Evolutionary conservation across 257 asterid genomes (phyloP), one percentile per base, ranked within the genome.

Genomic region (Solanum medicagineum): DNA sequence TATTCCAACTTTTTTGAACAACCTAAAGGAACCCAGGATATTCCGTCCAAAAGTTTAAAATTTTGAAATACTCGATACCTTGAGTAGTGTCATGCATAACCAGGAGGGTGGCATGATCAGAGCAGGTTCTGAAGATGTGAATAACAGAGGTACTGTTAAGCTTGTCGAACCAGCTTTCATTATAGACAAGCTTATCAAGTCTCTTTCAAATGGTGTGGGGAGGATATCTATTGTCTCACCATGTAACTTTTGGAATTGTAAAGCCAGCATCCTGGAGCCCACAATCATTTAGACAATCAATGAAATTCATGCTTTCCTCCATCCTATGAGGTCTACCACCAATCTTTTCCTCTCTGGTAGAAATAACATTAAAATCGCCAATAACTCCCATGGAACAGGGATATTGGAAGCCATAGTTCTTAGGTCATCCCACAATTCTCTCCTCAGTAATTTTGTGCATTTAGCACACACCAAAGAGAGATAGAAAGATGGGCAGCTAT

Each of bases 1-100:
- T 14, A 29, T 32, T 3, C 45, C 45, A 66, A 4, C 0, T 7
- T 2, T 7, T 29, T 0, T 0, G n/a, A 0, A 66, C 17, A 1
- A 6, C 5, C n/a, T 29, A 12, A 1, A 13, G 16, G 29, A 29
- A 66, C 1, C 29, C 19, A 26, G 12, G 45, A 2, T 66, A 22
- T 15, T 66, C 6, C 0, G 10, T 7, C 45, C 45, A 66, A 16
- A 66, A 66, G 5, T 66, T 66, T 0, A 29, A 19, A 15, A 66
- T 29, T n/a, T 14, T 14, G n/a, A 66, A 29, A 8, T 66, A 66
- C 7, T 1, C 14, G 3, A 3, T 29, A 7, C 74, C 7, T 29
- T 66, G 45, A 14, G 12, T 6, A 3, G 14, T 1, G 4, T 66
- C n/a, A 0, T 29, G 12, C 5, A 7, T 1, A 1, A 66, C 20